phyloP scores from a whole-genome alignment of 2,329 filamentous ascomycete genomes.

The Trichoderma afroharzianum region DNA sequence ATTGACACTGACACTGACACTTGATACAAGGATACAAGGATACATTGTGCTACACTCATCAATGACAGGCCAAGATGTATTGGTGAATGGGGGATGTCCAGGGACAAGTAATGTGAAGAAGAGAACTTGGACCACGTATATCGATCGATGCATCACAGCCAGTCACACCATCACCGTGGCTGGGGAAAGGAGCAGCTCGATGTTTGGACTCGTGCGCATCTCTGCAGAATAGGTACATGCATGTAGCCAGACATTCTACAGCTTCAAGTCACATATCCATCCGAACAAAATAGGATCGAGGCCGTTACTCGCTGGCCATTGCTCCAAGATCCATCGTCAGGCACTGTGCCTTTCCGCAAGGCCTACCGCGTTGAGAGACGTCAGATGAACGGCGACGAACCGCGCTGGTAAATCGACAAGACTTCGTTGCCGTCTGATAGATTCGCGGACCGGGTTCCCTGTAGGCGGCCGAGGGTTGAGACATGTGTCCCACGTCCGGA shows the following conservation, averaged over 20 bases:
- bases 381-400: background rate
- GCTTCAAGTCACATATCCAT: background rate
- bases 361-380: background rate
- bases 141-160: background rate
- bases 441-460: background rate
- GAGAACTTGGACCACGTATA: background rate
- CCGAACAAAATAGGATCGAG: background rate
- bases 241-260: no score
- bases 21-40: background rate
- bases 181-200: background rate
- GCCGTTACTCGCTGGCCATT: background rate
- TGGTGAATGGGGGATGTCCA: constrained; percentile 9
- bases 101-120: background rate
- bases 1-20: background rate
- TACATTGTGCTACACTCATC: constrained; percentile 6
- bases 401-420: background rate
- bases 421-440: background rate
- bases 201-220: background rate
- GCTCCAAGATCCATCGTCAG: background rate
- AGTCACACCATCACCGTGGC: background rate
- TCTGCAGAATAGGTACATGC: background rate
- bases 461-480: constrained; percentile 17
- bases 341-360: constrained; percentile 6
- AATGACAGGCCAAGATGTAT: background rate
- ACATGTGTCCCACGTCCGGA: constrained; percentile 16